Evolutionary conservation across 306 rosid genomes (phyloP).

Genomic region (Rosa rugosa): DNA sequence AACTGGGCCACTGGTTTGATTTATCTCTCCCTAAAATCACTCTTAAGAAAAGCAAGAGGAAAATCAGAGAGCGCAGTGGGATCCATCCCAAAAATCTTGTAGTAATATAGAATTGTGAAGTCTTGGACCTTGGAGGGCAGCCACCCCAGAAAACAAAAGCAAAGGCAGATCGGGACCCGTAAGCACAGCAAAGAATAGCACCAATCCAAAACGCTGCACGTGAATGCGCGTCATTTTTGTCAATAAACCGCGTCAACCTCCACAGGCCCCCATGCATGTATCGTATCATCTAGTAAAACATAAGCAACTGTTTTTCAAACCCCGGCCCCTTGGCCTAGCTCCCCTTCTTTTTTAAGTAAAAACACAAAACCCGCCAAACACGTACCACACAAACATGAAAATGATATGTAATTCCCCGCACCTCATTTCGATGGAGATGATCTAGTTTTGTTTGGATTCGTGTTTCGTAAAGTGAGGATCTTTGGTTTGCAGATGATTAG

Average conservation of each 20-base stretch:
- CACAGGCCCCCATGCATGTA: conserved; percentile 3
- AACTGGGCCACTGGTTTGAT: background rate
- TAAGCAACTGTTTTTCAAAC: conserved; percentile 21
- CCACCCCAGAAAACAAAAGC: conserved; percentile 1
- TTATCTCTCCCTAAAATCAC: background rate
- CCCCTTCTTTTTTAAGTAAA: conserved; percentile 2
- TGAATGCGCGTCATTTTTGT: conserved; percentile 43
- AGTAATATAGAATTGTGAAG: background rate
- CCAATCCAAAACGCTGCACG: conserved; percentile 26
- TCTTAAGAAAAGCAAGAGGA: background rate
- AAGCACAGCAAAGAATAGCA: background rate
- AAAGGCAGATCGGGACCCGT: conserved; percentile 6
- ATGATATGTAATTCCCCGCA: background rate
- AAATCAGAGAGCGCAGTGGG: background rate
- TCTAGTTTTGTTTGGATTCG: background rate
- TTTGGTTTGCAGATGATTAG: background rate
- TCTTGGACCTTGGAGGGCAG: background rate
- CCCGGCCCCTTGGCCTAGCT: background rate
- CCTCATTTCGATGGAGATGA: background rate
- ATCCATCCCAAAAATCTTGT: background rate
- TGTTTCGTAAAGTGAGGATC: background rate
- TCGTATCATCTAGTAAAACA: background rate
- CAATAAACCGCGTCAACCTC: conserved; percentile 41
- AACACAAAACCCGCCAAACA: conserved; percentile 28
- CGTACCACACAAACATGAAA: background rate